Percentiles rank a stretch among this genome's conserved stretches.
Evolutionary conservation across 768 basidiomycete species (phyloP).

Genomic region (Boletus coccyginus): DNA sequence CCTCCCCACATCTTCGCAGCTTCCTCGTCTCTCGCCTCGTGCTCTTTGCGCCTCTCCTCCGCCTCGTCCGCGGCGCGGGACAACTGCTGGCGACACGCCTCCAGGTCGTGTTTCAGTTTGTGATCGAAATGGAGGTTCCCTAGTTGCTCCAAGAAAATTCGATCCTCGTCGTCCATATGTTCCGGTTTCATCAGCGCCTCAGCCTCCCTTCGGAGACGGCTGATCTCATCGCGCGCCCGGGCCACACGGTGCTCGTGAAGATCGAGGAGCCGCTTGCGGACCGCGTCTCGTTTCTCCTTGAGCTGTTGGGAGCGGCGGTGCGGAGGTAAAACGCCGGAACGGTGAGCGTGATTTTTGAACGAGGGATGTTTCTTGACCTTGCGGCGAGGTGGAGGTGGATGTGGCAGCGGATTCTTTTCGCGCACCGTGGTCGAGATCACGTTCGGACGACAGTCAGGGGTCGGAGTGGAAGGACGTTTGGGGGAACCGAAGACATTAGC

Average conservation of each 20-base stretch:
- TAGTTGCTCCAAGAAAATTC: conserved; percentile 26
- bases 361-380: conserved; percentile 16
- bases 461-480: neutral
- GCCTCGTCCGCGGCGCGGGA: conserved; percentile 21
- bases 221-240: neutral
- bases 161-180: conserved; percentile 19
- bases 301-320: conserved; percentile 2
- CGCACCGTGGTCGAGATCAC: neutral
- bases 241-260: conserved; percentile 3
- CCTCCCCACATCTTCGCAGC: conserved; percentile 18
- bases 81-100: conserved; percentile 17
- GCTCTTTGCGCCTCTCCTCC: conserved; percentile 14
- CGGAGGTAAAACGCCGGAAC: neutral
- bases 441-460: neutral
- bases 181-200: conserved; percentile 15
- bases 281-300: conserved; percentile 9
- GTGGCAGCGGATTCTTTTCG: neutral
- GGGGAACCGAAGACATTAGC: neutral
- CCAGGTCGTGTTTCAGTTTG: conserved; percentile 11
- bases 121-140: conserved; percentile 15
- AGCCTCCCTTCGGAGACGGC: conserved; percentile 10
- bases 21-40: conserved; percentile 16
- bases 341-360: neutral
- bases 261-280: neutral
- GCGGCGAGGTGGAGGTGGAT: neutral